A percentile compares a stretch with the other conserved stretches of the same genome.
phyloP scores from a whole-genome alignment of 192 early-diverging fungal genomes.

The Backusella tarrabulga region DNA sequence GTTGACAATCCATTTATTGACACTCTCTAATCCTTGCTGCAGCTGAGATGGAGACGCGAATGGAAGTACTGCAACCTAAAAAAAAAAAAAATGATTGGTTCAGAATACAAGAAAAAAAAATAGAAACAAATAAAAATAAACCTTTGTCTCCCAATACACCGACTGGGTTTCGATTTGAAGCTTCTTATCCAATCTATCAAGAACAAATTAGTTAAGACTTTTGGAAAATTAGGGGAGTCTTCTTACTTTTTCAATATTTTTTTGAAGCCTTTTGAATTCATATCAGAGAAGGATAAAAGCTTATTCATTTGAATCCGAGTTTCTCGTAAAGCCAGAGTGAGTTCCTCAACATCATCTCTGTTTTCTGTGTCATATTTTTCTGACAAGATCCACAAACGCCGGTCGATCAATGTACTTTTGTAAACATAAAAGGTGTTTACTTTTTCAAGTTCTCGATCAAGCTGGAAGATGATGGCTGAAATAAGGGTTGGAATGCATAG shows the following conservation, averaged over 20 bases:
- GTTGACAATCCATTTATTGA: constrained; percentile 17
- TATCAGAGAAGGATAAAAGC: constrained; percentile 47
- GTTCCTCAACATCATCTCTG: constrained; percentile 22
- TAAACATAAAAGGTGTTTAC: constrained; percentile 77
- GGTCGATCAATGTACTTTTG: constrained; percentile 73
- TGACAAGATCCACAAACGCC: constrained; percentile 58
- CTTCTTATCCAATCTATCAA: constrained; percentile 49
- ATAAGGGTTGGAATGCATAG: constrained; percentile 12
- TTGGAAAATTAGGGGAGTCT: not conserved
- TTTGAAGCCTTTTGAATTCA: constrained; percentile 47
- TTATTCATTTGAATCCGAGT: constrained; percentile 45
- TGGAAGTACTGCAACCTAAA: constrained; percentile 36
- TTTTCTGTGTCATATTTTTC: constrained; percentile 43
- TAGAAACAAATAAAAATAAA: constrained; percentile 12
- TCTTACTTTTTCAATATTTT: constrained; percentile 61
- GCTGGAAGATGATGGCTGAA: constrained; percentile 72
- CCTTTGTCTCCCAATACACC: constrained; percentile 49
- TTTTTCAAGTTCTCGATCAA: constrained; percentile 86
- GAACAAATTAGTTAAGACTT: not conserved
- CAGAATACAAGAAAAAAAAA: not conserved
- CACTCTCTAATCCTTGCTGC: constrained; percentile 13
- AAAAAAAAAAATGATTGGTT: not conserved
- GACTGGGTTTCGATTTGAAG: constrained; percentile 33
- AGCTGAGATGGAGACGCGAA: constrained; percentile 35
- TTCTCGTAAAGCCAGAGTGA: constrained; percentile 41